Base-by-base conservation (phyloP, 345 rosid species). In the Salix brachista region DNA sequence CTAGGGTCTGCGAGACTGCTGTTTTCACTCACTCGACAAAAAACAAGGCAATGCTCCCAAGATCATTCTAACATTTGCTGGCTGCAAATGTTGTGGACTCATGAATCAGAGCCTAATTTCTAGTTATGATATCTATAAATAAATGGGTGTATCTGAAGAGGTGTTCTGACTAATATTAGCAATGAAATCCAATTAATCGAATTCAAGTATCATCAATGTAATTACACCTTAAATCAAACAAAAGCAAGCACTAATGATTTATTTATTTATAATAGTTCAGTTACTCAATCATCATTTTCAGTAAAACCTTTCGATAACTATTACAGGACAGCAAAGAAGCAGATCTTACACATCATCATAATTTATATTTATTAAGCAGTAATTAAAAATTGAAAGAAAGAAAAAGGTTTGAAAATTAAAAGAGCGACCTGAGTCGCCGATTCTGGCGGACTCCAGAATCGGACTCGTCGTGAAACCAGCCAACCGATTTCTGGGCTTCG, bases 401-500 rank as follows among this genome's bases (percentile, higher is more conserved):
- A 26, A 14, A 13, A 0, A 21, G 23, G 8, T 30, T 41, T 41
- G 12, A 10, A 65, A 70, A 65, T 69, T 39, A 80, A 46, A 77
- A 87, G 81, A 71, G 74, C 16, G 86, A 82, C 86, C 87, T 83
- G 23, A 77, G 75, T 71, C 79, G 67, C 32, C 79, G 83, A 77
- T 13, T 74, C 0, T 79, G 77, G 25, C 82, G 78, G n/a, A 67
- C 60, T 5, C 91, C 90, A 0, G 89, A 80, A 67, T 87, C 95
- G 0, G 94, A 85, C 72, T 91, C 94, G 69, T 85, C 95, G 82
- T 86, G 92, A 73, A 86, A 88, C 95, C 96, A 91, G 10, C 96
- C 95, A 46, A 89, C 91, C 67, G 91, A 81, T 81, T 86, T 89
- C 90, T 88, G 95, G 56, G 96, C 97, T 65, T 89, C 94, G 18